These are phyloP conservation scores for Fusarium sp. DNA, from an alignment of 2,329 filamentous ascomycete species.

Conservation along the genomic window DNA sequence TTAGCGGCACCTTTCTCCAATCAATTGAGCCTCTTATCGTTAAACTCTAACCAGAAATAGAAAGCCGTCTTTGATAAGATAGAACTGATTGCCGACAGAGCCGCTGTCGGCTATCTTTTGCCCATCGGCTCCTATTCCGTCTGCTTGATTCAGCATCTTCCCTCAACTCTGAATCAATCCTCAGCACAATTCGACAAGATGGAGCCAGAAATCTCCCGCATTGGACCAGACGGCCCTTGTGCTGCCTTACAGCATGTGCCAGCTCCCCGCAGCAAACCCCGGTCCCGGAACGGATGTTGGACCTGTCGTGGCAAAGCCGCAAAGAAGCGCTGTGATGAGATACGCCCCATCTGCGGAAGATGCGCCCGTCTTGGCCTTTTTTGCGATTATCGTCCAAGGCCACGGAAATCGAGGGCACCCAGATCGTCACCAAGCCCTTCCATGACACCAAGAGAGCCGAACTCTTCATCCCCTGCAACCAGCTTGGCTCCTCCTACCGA, in stretches of 20 bases:
- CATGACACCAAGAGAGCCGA: background rate
- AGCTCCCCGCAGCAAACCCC: background rate
- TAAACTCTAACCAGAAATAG: background rate
- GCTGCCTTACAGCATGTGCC: background rate
- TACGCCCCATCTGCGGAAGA: conserved; percentile 38
- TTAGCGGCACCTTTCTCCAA: background rate
- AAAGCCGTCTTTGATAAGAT: background rate
- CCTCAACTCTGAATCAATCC: background rate
- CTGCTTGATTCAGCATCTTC: background rate
- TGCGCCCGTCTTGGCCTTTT: conserved; percentile 39
- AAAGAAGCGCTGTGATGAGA: conserved; percentile 43
- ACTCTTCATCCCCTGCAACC: background rate
- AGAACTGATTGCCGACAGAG: background rate
- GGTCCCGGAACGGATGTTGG: conserved; percentile 37
- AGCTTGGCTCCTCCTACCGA: background rate
- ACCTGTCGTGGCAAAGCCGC: conserved; percentile 46
- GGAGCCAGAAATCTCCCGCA: background rate
- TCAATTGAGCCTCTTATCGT: background rate
- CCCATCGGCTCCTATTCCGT: background rate
- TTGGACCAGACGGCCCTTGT: background rate
- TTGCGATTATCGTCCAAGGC: conserved; percentile 38
- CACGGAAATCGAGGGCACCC: background rate
- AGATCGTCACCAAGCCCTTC: background rate
- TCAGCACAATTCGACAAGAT: background rate
- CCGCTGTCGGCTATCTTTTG: background rate